Evolutionary conservation across 345 rosid genomes (phyloP).

Genomic region (Populus tremula): DNA sequence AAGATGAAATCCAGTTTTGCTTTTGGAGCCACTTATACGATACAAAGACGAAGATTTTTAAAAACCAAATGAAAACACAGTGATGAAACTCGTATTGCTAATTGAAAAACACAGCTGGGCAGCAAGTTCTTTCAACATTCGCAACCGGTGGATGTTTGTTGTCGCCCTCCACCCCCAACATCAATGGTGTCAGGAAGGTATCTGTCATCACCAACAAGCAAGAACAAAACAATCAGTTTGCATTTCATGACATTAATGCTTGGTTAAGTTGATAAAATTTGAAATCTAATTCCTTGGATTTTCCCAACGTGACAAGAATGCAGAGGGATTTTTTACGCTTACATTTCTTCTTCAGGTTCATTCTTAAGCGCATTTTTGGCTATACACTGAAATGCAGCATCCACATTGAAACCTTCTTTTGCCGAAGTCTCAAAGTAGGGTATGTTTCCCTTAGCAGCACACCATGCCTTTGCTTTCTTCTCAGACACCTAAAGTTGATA

Average conservation of each 20-base stretch:
- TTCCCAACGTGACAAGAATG: background rate
- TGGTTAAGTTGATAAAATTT: background rate
- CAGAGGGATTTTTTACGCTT: conserved; percentile 21
- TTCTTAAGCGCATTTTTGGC: conserved; percentile 86
- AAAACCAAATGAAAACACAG: background rate
- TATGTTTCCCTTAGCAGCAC: conserved; percentile 86
- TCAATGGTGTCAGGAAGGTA: conserved; percentile 78
- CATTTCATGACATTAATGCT: background rate
- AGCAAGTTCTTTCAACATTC: conserved; percentile 42
- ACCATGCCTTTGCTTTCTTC: conserved; percentile 93
- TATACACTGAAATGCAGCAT: conserved; percentile 76
- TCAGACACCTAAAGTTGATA: conserved; percentile 63
- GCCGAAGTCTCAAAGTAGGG: conserved; percentile 94
- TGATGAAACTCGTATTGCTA: background rate
- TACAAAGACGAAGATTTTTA: background rate
- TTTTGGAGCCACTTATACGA: background rate
- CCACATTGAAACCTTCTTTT: conserved; percentile 87
- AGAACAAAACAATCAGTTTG: conserved; percentile 5
- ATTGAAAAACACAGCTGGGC: background rate
- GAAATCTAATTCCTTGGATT: background rate
- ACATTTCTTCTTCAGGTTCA: conserved; percentile 87
- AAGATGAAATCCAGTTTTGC: background rate
- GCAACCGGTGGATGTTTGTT: conserved; percentile 70
- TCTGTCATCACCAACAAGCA: conserved; percentile 34
- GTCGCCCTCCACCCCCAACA: conserved; percentile 50